These are phyloP conservation scores for Crotalaria pallida DNA, from an alignment of 306 rosid genomes.

Conservation along the genomic window DNA sequence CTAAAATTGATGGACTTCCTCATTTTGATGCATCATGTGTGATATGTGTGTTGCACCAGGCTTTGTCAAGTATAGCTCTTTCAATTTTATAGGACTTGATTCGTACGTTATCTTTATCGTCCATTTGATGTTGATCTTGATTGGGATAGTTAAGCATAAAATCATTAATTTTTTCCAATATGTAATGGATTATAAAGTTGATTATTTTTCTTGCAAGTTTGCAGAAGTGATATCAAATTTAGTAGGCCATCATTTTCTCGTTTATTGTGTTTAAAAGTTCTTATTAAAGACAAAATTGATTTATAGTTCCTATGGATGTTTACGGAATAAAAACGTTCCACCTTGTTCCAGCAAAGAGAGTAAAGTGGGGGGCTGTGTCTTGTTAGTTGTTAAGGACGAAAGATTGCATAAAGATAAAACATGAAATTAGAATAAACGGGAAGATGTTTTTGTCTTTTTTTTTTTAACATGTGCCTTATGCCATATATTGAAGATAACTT, in stretches of 20 bases:
- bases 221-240: constrained; percentile 23
- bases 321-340: constrained; percentile 23
- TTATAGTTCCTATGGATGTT: neutral
- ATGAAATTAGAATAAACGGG: too few relatives aligned
- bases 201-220: constrained; percentile 28
- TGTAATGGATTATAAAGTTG: constrained; percentile 14
- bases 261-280: neutral
- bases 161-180: constrained; percentile 18
- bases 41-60: constrained; percentile 16
- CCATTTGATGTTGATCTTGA: constrained; percentile 23
- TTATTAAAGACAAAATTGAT: constrained; percentile 16
- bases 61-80: constrained; percentile 24
- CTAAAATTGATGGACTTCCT: constrained; percentile 53
- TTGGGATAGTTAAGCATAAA: constrained; percentile 27
- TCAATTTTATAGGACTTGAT: constrained; percentile 39
- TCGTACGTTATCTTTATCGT: constrained; percentile 50
- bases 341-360: constrained; percentile 13
- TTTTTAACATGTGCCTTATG: too few relatives aligned
- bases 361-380: constrained; percentile 23
- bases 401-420: too few relatives aligned
- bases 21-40: constrained; percentile 40
- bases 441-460: too few relatives aligned
- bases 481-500: too few relatives aligned
- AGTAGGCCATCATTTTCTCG: constrained; percentile 37
- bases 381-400: too few relatives aligned